Evolutionary conservation across 2,329 filamentous ascomycete species (phyloP), one percentile per base, ranked within the genome.

Genomic region (Aspergillus bombycis): DNA sequence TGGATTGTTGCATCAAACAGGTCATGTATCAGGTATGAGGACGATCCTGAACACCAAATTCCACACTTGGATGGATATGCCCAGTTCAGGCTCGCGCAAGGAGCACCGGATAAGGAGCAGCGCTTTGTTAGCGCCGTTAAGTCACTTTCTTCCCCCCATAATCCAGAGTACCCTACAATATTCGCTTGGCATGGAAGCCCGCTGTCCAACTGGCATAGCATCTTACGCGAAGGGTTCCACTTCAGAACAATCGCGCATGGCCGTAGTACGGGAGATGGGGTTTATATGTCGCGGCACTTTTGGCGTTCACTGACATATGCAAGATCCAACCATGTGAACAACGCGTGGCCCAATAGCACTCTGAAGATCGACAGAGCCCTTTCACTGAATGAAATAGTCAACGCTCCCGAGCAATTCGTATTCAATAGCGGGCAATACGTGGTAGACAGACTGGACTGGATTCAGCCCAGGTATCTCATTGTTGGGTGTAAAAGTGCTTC

Each of bases 1-100:
- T 97, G 94, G 94, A 91, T 97, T 65, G 87, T 97, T 62, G 91
- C 93, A 0, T 96, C 93, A 0, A 97, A 97, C 71, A 85, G 92
- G 53, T 94, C 94, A 0, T 94, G 90, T 69, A 95, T 97, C 64
- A 83, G 94, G 53, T 89, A 94, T 68, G 89, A 95, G 19, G 54
- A 65, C 9, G 45, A 72, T 26, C 65, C 67, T 36, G 79, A 81
- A 41, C 83, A 89, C 65, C 83, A 82, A 12, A 84, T 95, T 3
- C 80, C 80, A 28, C 89, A 89, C 0, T 88, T 94, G 80, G 71
- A 82, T 0, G 81, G 78, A 2, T 94, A 89, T 84, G 82, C 92
- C 62, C 93, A 97, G 75, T 97, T 97, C 71, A 86, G 92, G 32
- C 93, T 97, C 69, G 89, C 91, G 0, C 94, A 96, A 81, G 94